Evolutionary conservation across 139 green algal species (phyloP), one percentile per base, ranked within the genome.

Genomic region (Edaphochlamys debaryana): DNA sequence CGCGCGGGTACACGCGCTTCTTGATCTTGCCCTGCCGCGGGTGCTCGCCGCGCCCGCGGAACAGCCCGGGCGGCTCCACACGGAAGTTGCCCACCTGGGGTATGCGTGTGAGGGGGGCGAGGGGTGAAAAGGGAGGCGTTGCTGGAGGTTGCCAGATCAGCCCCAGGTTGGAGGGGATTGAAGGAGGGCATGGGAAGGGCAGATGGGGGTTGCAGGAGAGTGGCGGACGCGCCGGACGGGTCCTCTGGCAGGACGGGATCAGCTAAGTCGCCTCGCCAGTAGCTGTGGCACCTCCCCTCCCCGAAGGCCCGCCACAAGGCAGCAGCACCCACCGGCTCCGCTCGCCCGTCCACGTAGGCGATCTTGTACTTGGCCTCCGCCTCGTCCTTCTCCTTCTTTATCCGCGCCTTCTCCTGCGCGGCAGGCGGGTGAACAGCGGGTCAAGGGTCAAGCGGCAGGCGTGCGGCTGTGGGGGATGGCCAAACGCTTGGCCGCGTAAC

Each of bases 21-120:
- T 99, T 99, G 78, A 99, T 91, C 71, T 93, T 97, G 76, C 97
- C 97, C 97, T 99, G 99, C 87, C 96, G 98, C 15, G 98, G 98
- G 89, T 99, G 98, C 90, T 99, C 98, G 3, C 98, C 98, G 22
- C 98, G 95, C 7, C 98, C 98, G 5, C 98, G 88, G 94, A 99
- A 99, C 85, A 99, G 92, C 5, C 97, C 96, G 0, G 98, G 98
- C 7, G 98, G 97, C 89, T 99, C 98, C 52, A 99, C 95, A 0
- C 97, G 81, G 92, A 98, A 99, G 90, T 99, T 99, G 82, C 98
- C 98, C 54, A 99, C 94, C 95, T 99, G 92, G 37, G 27, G 1
- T 27, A 13, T 11, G 22, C 38, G 9, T 29, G 36, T 2, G 64
- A 40, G 30, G 5, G 17, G 60, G 60, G 60, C n/a, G n/a, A n/a